Evolutionary conservation across 1,284 basidiomycete species (phyloP), one percentile per base, ranked within the genome.

Genomic region (Ustilago crameri): DNA sequence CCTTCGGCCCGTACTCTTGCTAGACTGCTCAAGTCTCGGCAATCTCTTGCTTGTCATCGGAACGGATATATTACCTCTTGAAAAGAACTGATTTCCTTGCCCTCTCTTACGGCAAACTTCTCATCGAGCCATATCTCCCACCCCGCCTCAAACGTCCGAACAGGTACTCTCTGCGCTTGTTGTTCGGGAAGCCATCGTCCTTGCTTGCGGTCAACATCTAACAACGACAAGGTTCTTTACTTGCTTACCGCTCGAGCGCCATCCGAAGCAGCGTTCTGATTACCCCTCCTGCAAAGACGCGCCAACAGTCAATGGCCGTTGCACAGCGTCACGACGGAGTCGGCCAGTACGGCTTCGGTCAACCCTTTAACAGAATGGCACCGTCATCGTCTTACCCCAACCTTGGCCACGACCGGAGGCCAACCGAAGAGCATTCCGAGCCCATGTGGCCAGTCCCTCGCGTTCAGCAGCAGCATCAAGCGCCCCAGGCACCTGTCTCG

Each of bases 261-360:
- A 24, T 26, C 38, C 37, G 22, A 37, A 47, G 54, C 41, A 30
- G 34, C 45, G 17, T 10, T 12, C 20, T 14, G 47, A 12, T 23
- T 30, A 26, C 51, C 10, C 26, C 48, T 57, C 59, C 59, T 54
- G 55, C 55, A 9, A 17, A 34, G 24, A 23, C 41, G 61, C 55
- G 64, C 50, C 52, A 60, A 44, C 51, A 66, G 51, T 54, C 58
- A 62, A 71, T 71, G 68, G 68, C 64, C 51, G 68, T 71, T 22
- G 68, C 51, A 51, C 50, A 66, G 34, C 68, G 63, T 46, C 45
- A 65, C 52, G 58, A 71, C 63, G 68, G 62, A 57, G 58, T 66
- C 53, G 63, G 58, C 68, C 63, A 58, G 58, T 51, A 66, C 68
- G 63, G 63, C 63, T 55, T 66, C 51, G 47, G 53, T 59, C 63